Base-by-base conservation (phyloP, 2,329 filamentous ascomycete species). In the Pyrenochaeta sp. region DNA sequence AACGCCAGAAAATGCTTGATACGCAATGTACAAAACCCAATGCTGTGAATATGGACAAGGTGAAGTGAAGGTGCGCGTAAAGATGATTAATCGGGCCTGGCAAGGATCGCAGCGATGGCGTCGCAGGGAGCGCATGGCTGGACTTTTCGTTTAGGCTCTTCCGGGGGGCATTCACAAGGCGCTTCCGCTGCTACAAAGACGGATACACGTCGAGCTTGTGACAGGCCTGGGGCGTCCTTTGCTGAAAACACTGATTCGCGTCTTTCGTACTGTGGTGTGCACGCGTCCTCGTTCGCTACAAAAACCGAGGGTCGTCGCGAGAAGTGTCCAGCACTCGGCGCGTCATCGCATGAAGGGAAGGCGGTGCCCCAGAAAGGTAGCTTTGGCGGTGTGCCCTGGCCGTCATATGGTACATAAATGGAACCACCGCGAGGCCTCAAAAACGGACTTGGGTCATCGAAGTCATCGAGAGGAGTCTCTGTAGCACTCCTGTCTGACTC, bases 401-500 rank as follows among this genome's bases (percentile, higher is more conserved):
- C 52, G 23, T 68, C 56, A 27, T 68, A 66, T 0, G 63, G 63
- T 10, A 68, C 53, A 41, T 65, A 68, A 42, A 68, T 67, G 35
- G 65, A 68, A 12, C 65, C 65, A 27, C 65, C 65, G 21, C 65
- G 65, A 27, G 63, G 65, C 37, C 63, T 50, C 30, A 69, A 49
- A 29, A 64, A 62, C 11, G 57, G 65, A 41, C 60, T 62, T 20
- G 59, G 54, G n/a, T 64, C 60, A 36, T 63, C 57, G 35, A 58
- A 59, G 32, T 61, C 59, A 10, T 64, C 55, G 15, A 49, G 50
- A 1, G 66, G 63, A 11, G 60, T 67, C 15, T 49, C 54, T 15
- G 51, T 50, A 7, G 63, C 56, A 49, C 68, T 70, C 44, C 60
- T 58, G 37, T 69, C 69, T 20, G 59, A 65, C 39, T 73, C 69